Base-by-base conservation (phyloP, 345 rosid genomes). In the Rhodamnia argentea region DNA sequence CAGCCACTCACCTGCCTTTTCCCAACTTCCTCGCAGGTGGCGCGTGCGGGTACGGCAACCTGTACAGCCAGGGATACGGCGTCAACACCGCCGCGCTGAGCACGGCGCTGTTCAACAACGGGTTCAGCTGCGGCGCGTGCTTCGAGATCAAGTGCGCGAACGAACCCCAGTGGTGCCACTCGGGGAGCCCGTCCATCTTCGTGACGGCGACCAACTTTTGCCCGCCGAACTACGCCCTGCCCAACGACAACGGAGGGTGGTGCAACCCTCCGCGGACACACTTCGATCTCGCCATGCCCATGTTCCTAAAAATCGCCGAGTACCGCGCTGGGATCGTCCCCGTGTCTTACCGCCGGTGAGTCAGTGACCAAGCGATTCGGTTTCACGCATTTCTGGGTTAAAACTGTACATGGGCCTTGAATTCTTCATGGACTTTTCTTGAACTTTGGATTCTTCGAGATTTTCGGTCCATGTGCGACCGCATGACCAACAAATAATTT, bases 41-140 rank as follows among this genome's bases (percentile, higher is more conserved):
- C 12, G 96, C 96, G 13, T 94, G 96, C 56, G 96, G 96, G 29
- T 94, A 93, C 44, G 96, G 96, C 27, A 90, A 94, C 84, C 87
- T 94, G 50, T 94, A 94, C 88, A 92, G 96, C 87, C 93, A 92
- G 82, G 97, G 97, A 10, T 94, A 94, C 86, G 96, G 97, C 56
- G 94, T 94, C 23, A 93, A 93, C 95, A 94, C 96, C 13, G 95
- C 95, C 24, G 96, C 96, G 37, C 86, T 94, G 32, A 94, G 96
- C 95, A 94, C 97, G 2, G 92, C 96, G 4, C 82, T 94, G 51
- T 94, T 94, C 89, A 94, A 94, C 96, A 89, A 88, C 54, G 97
- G 96, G 22, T 84, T 86, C 82, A 91, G 92, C 86, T 94, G 97
- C 42, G 97, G 97, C 2, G 88, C 96, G 23, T 94, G 97, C 84